Evolutionary conservation across 331 rosid species (phyloP), one percentile per base, ranked within the genome.

Genomic region (Pyracantha coccinea): DNA sequence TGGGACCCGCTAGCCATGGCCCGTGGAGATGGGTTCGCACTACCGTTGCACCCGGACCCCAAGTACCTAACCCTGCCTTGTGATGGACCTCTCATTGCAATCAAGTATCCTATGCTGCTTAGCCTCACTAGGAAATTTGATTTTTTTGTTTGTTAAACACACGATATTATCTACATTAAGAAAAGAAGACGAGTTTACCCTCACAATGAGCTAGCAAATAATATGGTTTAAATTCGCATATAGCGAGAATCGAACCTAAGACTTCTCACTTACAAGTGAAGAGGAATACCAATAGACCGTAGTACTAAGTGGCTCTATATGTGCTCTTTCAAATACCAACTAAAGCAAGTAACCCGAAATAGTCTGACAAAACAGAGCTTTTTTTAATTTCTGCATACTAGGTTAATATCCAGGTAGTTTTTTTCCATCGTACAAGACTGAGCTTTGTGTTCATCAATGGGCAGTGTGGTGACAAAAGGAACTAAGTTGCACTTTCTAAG

Each of bases 51-150:
- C 82, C 88, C 78, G 68, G 80, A 74, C 63, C 72, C 52, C 67
- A 33, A 8, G 17, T 15, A 71, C 54, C 84, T 72, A 75, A 75
- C 82, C 75, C 50, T 72, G 70, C 59, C 60, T 38, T 19, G 25
- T 58, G 35, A 27, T 77, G 72, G 77, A 74, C 82, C 68, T 78
- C 50, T 27, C 72, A 38, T 9, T 41, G 70, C 62, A 38, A 64
- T 72, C 77, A 16, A 83, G 88, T 66, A 90, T 90, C 95, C 89
- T 64, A 85, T 85, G 90, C 75, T 14, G 8, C 11, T 29, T 15
- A 38, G 14, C 14, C 4, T 11, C 4, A 38, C 1, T 10, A 38
- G 45, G 45, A 38, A 38, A 38, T 38, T 38, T 35, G 1, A 33
- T 8, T 8, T 35, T 35, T 35, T 35, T 9, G n/a, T n/a, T n/a